A percentile compares a stretch with the other conserved stretches of the same genome.
Conservation (phyloP, 2,329 filamentous ascomycete species). For the Huntiella omanensis region DNA sequence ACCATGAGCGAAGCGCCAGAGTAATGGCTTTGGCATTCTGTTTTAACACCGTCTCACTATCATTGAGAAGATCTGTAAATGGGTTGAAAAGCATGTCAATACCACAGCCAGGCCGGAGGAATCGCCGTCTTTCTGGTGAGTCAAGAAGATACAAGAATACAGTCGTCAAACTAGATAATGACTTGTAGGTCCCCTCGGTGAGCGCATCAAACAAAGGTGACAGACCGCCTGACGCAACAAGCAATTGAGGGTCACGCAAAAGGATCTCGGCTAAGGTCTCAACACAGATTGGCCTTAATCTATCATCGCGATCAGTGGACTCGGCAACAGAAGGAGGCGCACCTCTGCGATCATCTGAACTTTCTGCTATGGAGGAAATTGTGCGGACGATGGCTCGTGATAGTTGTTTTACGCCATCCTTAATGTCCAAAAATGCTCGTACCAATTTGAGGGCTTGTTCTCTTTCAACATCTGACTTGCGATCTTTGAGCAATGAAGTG, state of each 20-base stretch:
- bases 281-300: conserved; percentile 74
- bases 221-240: conserved; percentile 70
- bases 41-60: conserved; percentile 47
- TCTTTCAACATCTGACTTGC: conserved; percentile 88
- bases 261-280: conserved; percentile 87
- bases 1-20: conserved; percentile 83
- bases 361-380: conserved; percentile 77
- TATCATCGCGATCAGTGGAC: conserved; percentile 54
- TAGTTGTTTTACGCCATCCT: conserved; percentile 74
- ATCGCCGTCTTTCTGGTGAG: conserved; percentile 59
- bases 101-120: conserved; percentile 73
- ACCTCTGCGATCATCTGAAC: conserved; percentile 61
- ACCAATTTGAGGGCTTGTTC: conserved; percentile 96
- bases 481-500: conserved; percentile 81
- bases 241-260: conserved; percentile 61
- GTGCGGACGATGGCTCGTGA: conserved; percentile 75
- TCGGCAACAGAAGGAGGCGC: conserved; percentile 39
- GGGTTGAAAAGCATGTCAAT: conserved; percentile 77
- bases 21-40: conserved; percentile 85
- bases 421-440: conserved; percentile 84
- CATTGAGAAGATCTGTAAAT: conserved; percentile 64
- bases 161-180: conserved; percentile 70
- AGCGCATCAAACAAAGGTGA: conserved; percentile 79
- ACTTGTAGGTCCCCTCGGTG: conserved; percentile 77
- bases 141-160: conserved; percentile 87